These are phyloP conservation scores for Scheffersomyces insectosa DNA, from an alignment of 1,139 yeast genomes.

Conservation along the genomic window DNA sequence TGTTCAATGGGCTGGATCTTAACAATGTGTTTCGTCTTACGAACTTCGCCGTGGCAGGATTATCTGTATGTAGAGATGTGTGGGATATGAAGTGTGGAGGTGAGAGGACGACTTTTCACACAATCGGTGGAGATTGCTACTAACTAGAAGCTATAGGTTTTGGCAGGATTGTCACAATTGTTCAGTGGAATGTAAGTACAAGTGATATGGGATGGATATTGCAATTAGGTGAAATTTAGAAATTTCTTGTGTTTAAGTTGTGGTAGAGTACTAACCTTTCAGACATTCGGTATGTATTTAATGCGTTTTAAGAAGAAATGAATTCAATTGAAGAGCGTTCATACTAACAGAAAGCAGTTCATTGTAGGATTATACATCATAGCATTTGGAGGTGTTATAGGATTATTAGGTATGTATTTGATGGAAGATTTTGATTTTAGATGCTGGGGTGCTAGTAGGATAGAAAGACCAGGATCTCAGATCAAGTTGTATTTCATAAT, in stretches of 20 bases:
- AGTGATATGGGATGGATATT: not conserved
- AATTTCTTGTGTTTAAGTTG: no score
- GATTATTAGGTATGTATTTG: conserved; percentile 48
- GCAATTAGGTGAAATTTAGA: no score
- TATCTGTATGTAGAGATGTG: conserved; percentile 46
- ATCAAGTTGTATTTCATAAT: not conserved
- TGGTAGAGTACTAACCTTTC: conserved; percentile 10
- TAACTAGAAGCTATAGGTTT: conserved; percentile 36
- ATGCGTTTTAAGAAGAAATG: not conserved
- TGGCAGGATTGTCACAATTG: conserved; percentile 61
- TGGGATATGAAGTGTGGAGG: no score
- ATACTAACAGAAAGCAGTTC: conserved; percentile 31
- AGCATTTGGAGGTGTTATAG: conserved; percentile 56
- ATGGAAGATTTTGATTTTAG: not conserved
- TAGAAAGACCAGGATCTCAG: not conserved
- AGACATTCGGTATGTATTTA: conserved; percentile 19
- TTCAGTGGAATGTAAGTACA: conserved; percentile 55
- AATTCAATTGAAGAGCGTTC: not conserved
- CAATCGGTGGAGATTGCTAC: not conserved
- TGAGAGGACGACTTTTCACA: no score
- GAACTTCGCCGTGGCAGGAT: conserved; percentile 63
- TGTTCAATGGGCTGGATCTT: conserved; percentile 30
- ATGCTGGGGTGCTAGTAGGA: not conserved
- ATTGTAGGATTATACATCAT: conserved; percentile 57
- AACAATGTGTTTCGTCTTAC: conserved; percentile 60